Conservation (phyloP, 225 moss, liverwort and hornwort species). For the Pseudisothecium myosuroides region DNA sequence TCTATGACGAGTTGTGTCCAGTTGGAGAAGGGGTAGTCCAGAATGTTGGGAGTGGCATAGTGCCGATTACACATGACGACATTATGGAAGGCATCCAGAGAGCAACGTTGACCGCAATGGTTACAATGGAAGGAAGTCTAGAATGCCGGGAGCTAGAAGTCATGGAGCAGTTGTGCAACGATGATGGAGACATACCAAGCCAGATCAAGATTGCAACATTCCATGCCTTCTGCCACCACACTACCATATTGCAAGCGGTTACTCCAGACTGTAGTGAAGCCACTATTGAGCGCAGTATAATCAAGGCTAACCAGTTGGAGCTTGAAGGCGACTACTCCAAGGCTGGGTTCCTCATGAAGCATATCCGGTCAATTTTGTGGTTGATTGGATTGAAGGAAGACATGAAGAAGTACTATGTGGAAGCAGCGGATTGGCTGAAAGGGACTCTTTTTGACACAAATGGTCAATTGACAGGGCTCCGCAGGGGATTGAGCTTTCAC, state of each 20-base stretch:
- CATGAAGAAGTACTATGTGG: background rate
- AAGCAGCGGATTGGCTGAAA: background rate
- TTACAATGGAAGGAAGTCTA: background rate
- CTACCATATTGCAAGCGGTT: background rate
- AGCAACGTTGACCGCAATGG: background rate
- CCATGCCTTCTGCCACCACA: background rate
- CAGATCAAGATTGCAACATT: background rate
- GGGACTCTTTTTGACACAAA: background rate
- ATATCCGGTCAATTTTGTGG: background rate
- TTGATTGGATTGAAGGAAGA: background rate
- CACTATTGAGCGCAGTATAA: background rate
- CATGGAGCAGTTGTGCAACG: background rate
- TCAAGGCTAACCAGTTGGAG: background rate
- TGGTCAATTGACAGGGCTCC: background rate
- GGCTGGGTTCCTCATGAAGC: background rate
- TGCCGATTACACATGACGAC: background rate
- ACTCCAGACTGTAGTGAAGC: background rate
- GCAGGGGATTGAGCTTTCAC: background rate
- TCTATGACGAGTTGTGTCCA: background rate
- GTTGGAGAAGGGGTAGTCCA: background rate
- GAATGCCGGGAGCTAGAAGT: background rate
- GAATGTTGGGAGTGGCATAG: background rate
- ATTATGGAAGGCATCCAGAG: background rate
- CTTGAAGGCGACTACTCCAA: background rate
- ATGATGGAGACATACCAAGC: background rate